Percentiles rank a stretch among this genome's conserved stretches.
phyloP scores from a whole-genome alignment of 1,284 basidiomycete genomes.

The Golubevia sp. region DNA sequence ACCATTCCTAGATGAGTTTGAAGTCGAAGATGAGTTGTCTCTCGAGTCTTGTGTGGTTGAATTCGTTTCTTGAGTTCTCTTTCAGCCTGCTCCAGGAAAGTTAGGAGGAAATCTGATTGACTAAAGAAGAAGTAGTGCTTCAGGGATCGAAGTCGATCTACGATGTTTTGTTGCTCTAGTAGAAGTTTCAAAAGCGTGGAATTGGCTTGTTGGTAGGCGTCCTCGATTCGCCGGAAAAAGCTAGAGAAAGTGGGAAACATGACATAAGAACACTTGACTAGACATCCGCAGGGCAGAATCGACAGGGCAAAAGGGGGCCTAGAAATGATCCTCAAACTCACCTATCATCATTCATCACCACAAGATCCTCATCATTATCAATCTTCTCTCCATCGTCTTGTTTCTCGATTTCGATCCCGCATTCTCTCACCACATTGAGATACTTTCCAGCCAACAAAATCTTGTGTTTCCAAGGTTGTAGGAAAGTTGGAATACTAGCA shows the following conservation, averaged over 20 bases:
- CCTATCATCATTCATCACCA: constrained; percentile 49
- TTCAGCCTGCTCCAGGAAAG: constrained; percentile 51
- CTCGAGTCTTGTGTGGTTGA: constrained; percentile 12
- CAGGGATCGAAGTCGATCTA: constrained; percentile 46
- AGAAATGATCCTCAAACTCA: constrained; percentile 29
- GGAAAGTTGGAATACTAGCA: constrained; percentile 54
- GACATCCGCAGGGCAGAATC: too few relatives aligned
- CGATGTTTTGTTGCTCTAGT: constrained; percentile 49
- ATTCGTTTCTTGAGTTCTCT: constrained; percentile 51
- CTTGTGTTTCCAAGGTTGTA: constrained; percentile 60
- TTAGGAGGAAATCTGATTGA: constrained; percentile 52
- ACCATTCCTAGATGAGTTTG: constrained; percentile 58
- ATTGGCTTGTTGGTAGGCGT: constrained; percentile 54
- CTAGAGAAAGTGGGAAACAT: constrained; percentile 6
- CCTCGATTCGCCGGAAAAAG: constrained; percentile 51
- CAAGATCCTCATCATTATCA: constrained; percentile 11
- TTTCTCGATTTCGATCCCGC: constrained; percentile 45
- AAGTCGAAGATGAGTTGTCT: constrained; percentile 46
- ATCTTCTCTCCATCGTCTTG: constrained; percentile 13
- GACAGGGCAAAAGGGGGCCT: neutral
- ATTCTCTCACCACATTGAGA: constrained; percentile 58
- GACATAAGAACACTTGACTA: neutral
- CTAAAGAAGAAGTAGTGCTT: constrained; percentile 59
- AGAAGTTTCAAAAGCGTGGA: constrained; percentile 47
- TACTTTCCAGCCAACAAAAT: constrained; percentile 59